A percentile compares a stretch with the other conserved stretches of the same genome.
phyloP scores from a whole-genome alignment of 2,329 filamentous ascomycete species.

The Fusarium pseudonygamai region DNA sequence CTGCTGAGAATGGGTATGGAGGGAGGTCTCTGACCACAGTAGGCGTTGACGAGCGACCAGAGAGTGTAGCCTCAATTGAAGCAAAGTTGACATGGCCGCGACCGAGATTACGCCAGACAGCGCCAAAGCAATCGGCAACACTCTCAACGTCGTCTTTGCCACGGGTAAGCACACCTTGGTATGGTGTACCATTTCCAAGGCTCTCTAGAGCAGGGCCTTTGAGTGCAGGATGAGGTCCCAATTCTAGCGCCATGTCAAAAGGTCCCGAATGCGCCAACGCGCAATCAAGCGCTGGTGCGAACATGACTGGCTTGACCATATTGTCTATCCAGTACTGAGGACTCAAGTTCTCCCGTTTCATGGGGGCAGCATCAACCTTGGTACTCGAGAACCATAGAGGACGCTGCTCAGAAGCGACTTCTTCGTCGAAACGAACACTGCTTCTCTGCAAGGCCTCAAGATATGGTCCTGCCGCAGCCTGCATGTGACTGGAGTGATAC shows the following conservation, averaged over 20 bases:
- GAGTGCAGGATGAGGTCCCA: conserved; percentile 4
- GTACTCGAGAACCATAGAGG: not conserved
- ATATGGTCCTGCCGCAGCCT: not conserved
- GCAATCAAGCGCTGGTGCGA: not conserved
- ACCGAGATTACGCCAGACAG: conserved; percentile 1
- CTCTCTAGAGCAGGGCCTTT: not conserved
- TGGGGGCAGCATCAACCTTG: not conserved
- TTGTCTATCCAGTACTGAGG: not conserved
- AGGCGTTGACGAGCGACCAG: not conserved
- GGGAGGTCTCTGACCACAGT: not conserved
- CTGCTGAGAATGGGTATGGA: not conserved
- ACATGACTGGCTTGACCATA: not conserved
- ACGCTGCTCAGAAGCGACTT: not conserved
- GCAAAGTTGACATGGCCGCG: not conserved
- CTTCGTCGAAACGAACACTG: not conserved
- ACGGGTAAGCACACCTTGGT: not conserved
- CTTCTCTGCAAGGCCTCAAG: not conserved
- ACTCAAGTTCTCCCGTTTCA: not conserved
- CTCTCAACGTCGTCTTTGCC: not conserved
- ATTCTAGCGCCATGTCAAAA: not conserved
- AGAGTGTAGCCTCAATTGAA: not conserved
- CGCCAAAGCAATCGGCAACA: not conserved
- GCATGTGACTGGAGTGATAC: conserved; percentile 5
- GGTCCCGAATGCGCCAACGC: not conserved
- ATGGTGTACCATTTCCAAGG: not conserved